Evolutionary conservation across 305 asterid species (phyloP), one percentile per base, ranked within the genome.

Genomic region (Rubia occidens): DNA sequence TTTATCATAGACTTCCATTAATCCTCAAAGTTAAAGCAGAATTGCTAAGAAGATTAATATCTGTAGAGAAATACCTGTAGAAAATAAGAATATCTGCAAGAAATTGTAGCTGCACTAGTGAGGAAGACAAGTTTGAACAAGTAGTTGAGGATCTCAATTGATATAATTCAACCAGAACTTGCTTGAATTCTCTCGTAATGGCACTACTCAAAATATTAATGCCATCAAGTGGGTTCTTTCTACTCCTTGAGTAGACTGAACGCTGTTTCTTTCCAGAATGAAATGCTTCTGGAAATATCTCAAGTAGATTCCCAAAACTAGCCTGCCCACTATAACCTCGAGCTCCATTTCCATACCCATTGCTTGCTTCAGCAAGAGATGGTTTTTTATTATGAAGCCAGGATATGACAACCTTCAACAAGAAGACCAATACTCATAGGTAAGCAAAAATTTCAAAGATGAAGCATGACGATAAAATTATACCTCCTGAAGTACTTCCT

Each of bases 401-500:
- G 66, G 96, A 88, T 62, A 85, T 71, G 67, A 88, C 85, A 79
- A 88, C 92, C 96, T 91, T 64, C 61, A 59, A 66, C 64, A 82
- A 71, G 74, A 74, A 81, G 71, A 64, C 60, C 72, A 66, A 60
- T 49, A 67, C 66, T 76, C 68, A 77, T 72, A 78, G 70, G 56
- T 78, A 35, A 67, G 75, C 75, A 78, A 75, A 71, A 75, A 59
- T 39, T 40, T 64, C 42, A 64, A 64, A 53, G 20, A 72, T 74
- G 65, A 45, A 64, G 72, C 71, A 66, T 67, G 51, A 66, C 63
- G 51, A 58, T 60, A 37, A 60, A 59, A 49, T 64, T 74, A 75
- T 83, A 91, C 98, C 96, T 85, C 93, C 83, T 88, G 92, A 68
- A 89, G 88, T 68, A 78, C 72, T 67, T 71, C 82, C 74, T 86